A percentile compares a stretch with the other conserved stretches of the same genome.
Conservation (phyloP, 441 rosid genomes). For the Adansonia rubrostipa region DNA sequence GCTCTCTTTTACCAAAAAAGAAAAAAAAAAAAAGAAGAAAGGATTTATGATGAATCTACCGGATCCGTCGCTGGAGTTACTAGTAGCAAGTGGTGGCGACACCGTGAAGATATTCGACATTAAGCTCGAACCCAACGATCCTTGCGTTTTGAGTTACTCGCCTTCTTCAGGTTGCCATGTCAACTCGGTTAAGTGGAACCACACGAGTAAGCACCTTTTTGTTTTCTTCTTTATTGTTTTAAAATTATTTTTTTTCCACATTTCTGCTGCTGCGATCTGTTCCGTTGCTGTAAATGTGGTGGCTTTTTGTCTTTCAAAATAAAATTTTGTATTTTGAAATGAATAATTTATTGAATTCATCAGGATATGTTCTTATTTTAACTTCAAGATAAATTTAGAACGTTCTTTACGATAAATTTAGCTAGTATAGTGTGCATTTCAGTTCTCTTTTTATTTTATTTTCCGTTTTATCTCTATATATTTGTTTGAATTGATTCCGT, state of each 20-base stretch:
- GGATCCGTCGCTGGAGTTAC: constrained; percentile 69
- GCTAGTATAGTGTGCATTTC: neutral
- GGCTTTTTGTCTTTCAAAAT: neutral
- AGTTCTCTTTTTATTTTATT: neutral
- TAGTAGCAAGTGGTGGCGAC: constrained; percentile 88
- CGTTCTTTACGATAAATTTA: neutral
- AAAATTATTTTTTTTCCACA: neutral
- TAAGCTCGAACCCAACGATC: constrained; percentile 74
- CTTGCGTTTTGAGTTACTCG: constrained; percentile 69
- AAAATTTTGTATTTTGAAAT: neutral
- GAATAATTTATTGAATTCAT: neutral
- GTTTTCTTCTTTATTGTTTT: neutral
- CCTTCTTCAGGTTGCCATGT: constrained; percentile 74
- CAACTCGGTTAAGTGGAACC: constrained; percentile 93
- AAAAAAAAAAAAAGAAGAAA: too few relatives aligned
- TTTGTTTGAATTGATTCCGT: neutral
- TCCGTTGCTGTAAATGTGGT: constrained; percentile 26
- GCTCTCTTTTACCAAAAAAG: constrained; percentile 11
- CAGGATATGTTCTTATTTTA: neutral
- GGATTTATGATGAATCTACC: constrained; percentile 44
- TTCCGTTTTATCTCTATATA: neutral
- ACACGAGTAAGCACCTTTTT: constrained; percentile 61
- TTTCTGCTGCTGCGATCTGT: constrained; percentile 11
- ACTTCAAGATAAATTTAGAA: neutral
- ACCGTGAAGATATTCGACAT: constrained; percentile 89